These are phyloP conservation scores for Ascochyta fabae DNA, from an alignment of 2,329 filamentous ascomycete species.

Conservation along the genomic window DNA sequence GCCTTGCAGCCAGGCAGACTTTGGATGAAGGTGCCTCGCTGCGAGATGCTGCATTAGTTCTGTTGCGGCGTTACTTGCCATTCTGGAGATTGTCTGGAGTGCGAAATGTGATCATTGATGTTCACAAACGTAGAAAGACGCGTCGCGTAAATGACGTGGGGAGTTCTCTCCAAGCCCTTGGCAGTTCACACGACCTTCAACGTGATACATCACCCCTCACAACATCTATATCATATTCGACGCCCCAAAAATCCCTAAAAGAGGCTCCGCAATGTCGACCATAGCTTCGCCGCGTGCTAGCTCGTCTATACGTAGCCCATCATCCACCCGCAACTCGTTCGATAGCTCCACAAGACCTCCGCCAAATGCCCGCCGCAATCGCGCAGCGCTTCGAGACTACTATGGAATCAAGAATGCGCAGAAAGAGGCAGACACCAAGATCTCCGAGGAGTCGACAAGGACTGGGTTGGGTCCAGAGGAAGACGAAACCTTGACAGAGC, in stretches of 20 bases:
- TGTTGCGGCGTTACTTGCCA: slow-evolving; percentile 37
- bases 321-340: slow-evolving; percentile 80
- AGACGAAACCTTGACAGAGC: slow-evolving; percentile 68
- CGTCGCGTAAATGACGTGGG: slow-evolving; percentile 36
- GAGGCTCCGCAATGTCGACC: slow-evolving; percentile 57
- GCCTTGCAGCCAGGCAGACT: slow-evolving; percentile 65
- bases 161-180: slow-evolving; percentile 27
- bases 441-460: slow-evolving; percentile 41
- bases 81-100: slow-evolving; percentile 20
- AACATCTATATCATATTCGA: background rate
- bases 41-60: slow-evolving; percentile 61
- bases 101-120: background rate
- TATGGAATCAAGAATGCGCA: slow-evolving; percentile 75
- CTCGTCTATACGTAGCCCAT: slow-evolving; percentile 69
- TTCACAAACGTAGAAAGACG: slow-evolving; percentile 13
- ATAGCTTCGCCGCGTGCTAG: slow-evolving; percentile 66
- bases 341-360: slow-evolving; percentile 43
- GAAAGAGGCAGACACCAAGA: slow-evolving; percentile 38
- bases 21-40: slow-evolving; percentile 63
- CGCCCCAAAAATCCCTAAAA: slow-evolving; percentile 7
- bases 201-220: slow-evolving; percentile 1
- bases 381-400: slow-evolving; percentile 88
- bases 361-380: slow-evolving; percentile 68
- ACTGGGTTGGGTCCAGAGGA: slow-evolving; percentile 49
- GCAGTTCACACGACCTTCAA: slow-evolving; percentile 19